These are phyloP conservation scores for Pisolithus albus DNA, from an alignment of 768 basidiomycete genomes.

Conservation along the genomic window DNA sequence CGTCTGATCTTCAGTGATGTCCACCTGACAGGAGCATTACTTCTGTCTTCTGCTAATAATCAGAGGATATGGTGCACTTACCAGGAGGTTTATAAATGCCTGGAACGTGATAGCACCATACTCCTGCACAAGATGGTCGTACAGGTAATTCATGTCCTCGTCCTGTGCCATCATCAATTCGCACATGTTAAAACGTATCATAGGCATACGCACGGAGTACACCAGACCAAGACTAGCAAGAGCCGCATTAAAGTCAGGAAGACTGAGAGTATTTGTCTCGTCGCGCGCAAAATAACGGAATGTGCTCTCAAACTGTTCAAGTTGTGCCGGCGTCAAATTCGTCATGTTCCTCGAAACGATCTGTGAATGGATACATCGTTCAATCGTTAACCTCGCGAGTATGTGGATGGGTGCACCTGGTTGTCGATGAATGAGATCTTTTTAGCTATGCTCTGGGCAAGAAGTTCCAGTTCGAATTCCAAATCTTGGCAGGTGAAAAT, in stretches of 20 bases:
- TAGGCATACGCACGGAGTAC: constrained; percentile 57
- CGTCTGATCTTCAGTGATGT: constrained; percentile 93
- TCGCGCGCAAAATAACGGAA: constrained; percentile 98
- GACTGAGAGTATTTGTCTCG: constrained; percentile 77
- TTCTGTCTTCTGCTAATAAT: neutral
- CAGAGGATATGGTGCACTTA: constrained; percentile 28
- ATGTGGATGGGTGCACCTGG: constrained; percentile 46
- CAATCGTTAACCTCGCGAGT: neutral
- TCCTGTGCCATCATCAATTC: constrained; percentile 40
- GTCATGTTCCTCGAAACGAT: constrained; percentile 92
- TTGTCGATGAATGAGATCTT: constrained; percentile 97
- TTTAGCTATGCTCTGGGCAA: constrained; percentile 74
- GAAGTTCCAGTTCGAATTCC: constrained; percentile 79
- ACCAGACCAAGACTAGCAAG: constrained; percentile 91
- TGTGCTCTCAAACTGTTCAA: constrained; percentile 95
- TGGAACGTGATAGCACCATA: constrained; percentile 91
- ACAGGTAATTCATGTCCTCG: constrained; percentile 81
- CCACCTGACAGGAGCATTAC: constrained; percentile 50
- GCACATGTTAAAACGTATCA: neutral
- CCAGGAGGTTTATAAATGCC: constrained; percentile 90
- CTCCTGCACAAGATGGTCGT: constrained; percentile 67
- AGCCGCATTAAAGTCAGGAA: constrained; percentile 88
- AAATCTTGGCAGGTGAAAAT: constrained; percentile 86
- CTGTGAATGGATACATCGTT: constrained; percentile 33
- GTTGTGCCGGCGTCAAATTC: constrained; percentile 89